These are phyloP conservation scores for Simmondsia chinensis DNA, from an alignment of 148 eudicot species.

Conservation along the genomic window DNA sequence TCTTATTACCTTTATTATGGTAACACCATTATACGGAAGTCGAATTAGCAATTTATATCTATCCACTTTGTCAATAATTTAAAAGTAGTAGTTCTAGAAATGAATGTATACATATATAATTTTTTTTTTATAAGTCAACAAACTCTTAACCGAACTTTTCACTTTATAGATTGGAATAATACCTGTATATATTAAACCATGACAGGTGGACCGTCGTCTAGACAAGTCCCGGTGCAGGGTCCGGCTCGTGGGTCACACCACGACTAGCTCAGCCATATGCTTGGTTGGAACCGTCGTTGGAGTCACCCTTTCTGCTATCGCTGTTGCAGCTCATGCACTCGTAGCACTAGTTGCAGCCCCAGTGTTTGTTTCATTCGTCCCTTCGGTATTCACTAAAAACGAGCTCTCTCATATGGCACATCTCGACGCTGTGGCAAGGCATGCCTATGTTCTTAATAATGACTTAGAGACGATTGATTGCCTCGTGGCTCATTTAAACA, in stretches of 20 bases:
- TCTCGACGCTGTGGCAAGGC: constrained; percentile 60
- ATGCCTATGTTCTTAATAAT: constrained; percentile 53
- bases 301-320: constrained; percentile 38
- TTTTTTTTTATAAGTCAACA: too few species aligned
- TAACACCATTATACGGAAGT: too few species aligned
- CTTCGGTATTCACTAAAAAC: constrained; percentile 36
- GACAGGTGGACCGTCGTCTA: constrained; percentile 40
- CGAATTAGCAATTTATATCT: too few species aligned
- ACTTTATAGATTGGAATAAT: too few species aligned
- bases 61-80: too few species aligned
- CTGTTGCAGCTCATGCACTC: constrained; percentile 55
- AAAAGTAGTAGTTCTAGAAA: too few species aligned
- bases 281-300: constrained; percentile 50
- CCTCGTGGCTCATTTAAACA: constrained; percentile 42
- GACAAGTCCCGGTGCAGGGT: constrained; percentile 39
- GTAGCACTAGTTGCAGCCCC: constrained; percentile 47
- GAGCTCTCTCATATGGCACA: constrained; percentile 41
- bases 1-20: too few species aligned
- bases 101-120: too few species aligned
- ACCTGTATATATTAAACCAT: too few species aligned
- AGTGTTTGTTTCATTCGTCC: constrained; percentile 27
- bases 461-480: constrained; percentile 66
- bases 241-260: constrained; percentile 22
- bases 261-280: constrained; percentile 51
- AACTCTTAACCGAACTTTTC: too few species aligned